Conservation (phyloP, 1,139 yeast genomes). For the Cylindricascospora bacillispora region DNA sequence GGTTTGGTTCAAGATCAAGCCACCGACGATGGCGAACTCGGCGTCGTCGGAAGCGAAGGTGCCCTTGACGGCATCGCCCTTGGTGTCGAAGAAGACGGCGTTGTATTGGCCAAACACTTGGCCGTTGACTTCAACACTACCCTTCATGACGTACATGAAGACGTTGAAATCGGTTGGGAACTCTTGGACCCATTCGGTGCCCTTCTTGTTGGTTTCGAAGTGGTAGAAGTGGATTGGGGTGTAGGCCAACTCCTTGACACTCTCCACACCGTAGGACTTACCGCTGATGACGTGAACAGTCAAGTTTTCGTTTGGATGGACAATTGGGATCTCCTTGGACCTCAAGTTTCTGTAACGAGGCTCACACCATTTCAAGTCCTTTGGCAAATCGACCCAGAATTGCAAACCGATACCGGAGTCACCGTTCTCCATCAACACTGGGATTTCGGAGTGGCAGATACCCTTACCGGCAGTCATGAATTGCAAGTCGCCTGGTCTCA, state of each 20-base stretch:
- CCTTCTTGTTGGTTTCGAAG: slow-evolving; percentile 45
- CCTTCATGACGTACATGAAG: slow-evolving; percentile 59
- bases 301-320: slow-evolving; percentile 56
- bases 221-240: slow-evolving; percentile 76
- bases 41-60: slow-evolving; percentile 29
- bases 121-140: slow-evolving; percentile 42
- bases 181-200: slow-evolving; percentile 51
- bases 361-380: slow-evolving; percentile 46
- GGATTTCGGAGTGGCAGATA: slow-evolving; percentile 78
- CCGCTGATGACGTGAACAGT: slow-evolving; percentile 70
- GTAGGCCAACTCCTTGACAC: slow-evolving; percentile 65
- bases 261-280: slow-evolving; percentile 58
- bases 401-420: slow-evolving; percentile 60
- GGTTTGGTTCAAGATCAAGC: slow-evolving; percentile 62
- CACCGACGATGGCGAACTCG: slow-evolving; percentile 59
- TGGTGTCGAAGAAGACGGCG: slow-evolving; percentile 51
- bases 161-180: slow-evolving; percentile 55
- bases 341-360: slow-evolving; percentile 78
- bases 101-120: slow-evolving; percentile 35
- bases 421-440: slow-evolving; percentile 50
- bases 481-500: slow-evolving; percentile 79
- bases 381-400: slow-evolving; percentile 86
- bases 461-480: slow-evolving; percentile 95
- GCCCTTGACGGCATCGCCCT: slow-evolving; percentile 48
- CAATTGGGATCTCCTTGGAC: slow-evolving; percentile 58